Conservation (phyloP, 2,329 filamentous ascomycete genomes). For the Fusarium dimerum region DNA sequence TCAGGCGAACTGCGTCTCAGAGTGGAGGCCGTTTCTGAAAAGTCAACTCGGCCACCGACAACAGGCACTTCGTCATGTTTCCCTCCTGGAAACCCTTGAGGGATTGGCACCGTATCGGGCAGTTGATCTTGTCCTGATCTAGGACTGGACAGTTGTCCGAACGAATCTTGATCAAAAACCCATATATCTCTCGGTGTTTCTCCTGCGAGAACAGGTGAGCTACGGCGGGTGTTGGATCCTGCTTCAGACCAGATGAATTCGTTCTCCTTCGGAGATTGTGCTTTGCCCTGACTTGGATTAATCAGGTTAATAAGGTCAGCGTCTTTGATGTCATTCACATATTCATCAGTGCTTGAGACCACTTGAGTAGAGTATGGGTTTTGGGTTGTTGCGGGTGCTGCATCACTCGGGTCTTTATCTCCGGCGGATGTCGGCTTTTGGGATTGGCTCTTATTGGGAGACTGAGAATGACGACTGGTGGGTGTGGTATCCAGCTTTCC, state of each 20-base stretch:
- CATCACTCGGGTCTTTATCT: background rate
- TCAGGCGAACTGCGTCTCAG: constrained; percentile 34
- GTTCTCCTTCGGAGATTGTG: background rate
- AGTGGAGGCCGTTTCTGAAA: constrained; percentile 40
- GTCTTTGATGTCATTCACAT: constrained; percentile 28
- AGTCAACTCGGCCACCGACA: constrained; percentile 23
- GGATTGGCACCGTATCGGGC: constrained; percentile 35
- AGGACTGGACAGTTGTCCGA: constrained; percentile 32
- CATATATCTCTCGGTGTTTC: constrained; percentile 17
- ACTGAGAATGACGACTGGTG: constrained; percentile 27
- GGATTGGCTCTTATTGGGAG: constrained; percentile 4
- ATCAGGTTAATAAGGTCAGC: constrained; percentile 22
- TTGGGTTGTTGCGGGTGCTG: background rate
- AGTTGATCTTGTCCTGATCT: constrained; percentile 23
- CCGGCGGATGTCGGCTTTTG: background rate
- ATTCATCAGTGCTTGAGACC: constrained; percentile 7
- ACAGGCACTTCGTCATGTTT: background rate
- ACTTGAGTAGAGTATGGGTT: background rate
- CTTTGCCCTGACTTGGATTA: background rate
- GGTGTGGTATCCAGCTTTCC: constrained; percentile 37
- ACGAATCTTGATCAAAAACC: constrained; percentile 26
- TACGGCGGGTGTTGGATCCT: constrained; percentile 30
- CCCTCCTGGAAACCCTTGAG: background rate
- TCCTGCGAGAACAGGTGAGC: constrained; percentile 26
- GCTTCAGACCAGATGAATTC: constrained; percentile 33